These are phyloP conservation scores for Pseudogymnoascus sp. DNA, from an alignment of 2,329 filamentous ascomycete genomes.

Conservation along the genomic window DNA sequence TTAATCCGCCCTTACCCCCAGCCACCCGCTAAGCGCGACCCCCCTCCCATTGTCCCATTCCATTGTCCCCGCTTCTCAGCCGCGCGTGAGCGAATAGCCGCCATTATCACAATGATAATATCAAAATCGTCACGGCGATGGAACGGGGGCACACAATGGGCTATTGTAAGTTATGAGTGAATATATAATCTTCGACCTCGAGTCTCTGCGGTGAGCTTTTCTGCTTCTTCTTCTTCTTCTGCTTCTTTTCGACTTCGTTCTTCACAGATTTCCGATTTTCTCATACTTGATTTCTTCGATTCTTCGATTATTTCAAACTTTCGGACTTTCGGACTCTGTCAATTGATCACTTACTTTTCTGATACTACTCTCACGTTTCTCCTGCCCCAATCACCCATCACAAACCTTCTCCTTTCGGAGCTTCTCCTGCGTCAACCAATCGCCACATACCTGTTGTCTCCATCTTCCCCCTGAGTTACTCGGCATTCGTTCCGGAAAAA, in stretches of 20 bases:
- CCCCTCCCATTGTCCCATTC: neutral
- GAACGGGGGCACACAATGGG: neutral
- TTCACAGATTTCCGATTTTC: neutral
- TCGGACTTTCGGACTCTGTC: too few relatives aligned
- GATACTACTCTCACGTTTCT: neutral
- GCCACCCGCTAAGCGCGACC: neutral
- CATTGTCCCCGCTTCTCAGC: neutral
- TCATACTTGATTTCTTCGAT: neutral
- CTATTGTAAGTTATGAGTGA: neutral
- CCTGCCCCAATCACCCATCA: neutral
- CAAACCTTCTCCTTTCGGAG: neutral
- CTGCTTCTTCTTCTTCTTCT: neutral
- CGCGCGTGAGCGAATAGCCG: neutral
- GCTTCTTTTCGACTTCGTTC: neutral
- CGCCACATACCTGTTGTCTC: neutral
- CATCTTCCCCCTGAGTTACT: neutral
- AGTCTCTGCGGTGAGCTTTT: neutral
- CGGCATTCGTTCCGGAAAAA: neutral
- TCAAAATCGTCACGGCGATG: neutral
- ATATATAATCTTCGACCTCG: neutral
- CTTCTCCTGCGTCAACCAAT: neutral
- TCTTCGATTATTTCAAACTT: neutral
- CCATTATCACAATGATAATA: neutral
- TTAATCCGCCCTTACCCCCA: neutral
- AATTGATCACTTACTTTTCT: neutral